Conservation (phyloP, 257 asterid genomes). For the Solanum chilense region DNA sequence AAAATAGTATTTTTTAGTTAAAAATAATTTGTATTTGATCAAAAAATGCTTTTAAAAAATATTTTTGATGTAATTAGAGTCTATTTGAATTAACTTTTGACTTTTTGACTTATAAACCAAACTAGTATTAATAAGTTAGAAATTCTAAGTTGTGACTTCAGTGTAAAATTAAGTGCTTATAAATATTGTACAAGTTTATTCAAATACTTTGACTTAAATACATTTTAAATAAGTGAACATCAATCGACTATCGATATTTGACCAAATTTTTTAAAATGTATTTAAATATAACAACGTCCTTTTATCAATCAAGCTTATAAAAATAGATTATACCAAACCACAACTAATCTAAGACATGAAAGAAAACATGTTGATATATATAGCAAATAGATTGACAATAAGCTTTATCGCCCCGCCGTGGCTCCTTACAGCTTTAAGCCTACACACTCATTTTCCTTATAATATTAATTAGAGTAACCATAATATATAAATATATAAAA, state of each 20-base stretch:
- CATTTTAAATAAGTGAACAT: too few species aligned
- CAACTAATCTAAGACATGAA: background rate
- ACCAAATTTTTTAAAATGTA: background rate
- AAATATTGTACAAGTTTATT: too few species aligned
- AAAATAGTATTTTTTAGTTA: too few species aligned
- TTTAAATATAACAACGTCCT: background rate
- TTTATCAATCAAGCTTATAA: background rate
- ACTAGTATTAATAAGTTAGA: too few species aligned
- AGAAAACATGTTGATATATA: background rate
- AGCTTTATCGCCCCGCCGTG: background rate
- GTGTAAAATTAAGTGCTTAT: too few species aligned
- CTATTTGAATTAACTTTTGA: too few species aligned
- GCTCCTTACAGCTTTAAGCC: background rate
- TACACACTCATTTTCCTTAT: background rate
- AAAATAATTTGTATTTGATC: too few species aligned
- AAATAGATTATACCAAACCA: background rate
- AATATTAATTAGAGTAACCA: background rate
- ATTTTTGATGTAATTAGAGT: too few species aligned
- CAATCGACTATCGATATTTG: background rate
- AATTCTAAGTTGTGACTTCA: too few species aligned
- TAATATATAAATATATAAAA: background rate
- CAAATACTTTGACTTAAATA: too few species aligned
- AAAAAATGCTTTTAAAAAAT: too few species aligned
- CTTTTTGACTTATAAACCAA: background rate
- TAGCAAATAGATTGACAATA: background rate